phyloP scores from a whole-genome alignment of 1,284 basidiomycete species.

The Trametes versicolor region DNA sequence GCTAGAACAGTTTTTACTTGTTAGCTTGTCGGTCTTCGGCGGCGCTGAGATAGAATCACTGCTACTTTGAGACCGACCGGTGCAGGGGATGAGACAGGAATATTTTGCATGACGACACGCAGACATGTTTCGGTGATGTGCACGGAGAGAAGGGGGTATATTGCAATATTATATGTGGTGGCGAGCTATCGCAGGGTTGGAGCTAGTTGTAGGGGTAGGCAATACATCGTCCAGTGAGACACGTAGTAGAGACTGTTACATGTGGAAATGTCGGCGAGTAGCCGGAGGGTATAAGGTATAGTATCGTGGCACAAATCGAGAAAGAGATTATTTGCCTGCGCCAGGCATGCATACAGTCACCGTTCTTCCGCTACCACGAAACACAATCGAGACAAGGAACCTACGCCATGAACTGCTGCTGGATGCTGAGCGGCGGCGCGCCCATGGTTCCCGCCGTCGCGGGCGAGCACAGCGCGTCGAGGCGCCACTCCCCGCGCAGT shows the following conservation, averaged over 20 bases:
- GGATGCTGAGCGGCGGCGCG: constrained; percentile 35
- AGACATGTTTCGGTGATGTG: no score
- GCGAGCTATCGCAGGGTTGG: neutral
- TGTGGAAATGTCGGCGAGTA: constrained; percentile 5
- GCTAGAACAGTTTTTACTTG: constrained; percentile 10
- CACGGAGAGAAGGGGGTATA: neutral
- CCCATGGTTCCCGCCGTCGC: constrained; percentile 21
- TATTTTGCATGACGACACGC: neutral
- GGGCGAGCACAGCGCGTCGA: constrained; percentile 50
- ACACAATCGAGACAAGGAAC: neutral
- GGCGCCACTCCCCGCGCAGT: constrained; percentile 73
- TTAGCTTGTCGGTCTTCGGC: no score
- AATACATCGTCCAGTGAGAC: constrained; percentile 7
- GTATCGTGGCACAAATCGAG: neutral
- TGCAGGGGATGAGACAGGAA: no score
- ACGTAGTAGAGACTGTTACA: constrained; percentile 1
- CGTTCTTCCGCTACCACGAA: neutral
- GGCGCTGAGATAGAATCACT: no score
- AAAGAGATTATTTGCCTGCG: neutral
- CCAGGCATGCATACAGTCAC: neutral
- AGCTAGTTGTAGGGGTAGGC: neutral
- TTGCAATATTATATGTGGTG: neutral
- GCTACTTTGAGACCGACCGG: neutral
- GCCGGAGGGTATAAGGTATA: neutral
- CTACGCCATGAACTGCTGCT: constrained; percentile 39